Conservation (phyloP, 768 basidiomycete genomes). For the Lanmaoa rubissima region DNA sequence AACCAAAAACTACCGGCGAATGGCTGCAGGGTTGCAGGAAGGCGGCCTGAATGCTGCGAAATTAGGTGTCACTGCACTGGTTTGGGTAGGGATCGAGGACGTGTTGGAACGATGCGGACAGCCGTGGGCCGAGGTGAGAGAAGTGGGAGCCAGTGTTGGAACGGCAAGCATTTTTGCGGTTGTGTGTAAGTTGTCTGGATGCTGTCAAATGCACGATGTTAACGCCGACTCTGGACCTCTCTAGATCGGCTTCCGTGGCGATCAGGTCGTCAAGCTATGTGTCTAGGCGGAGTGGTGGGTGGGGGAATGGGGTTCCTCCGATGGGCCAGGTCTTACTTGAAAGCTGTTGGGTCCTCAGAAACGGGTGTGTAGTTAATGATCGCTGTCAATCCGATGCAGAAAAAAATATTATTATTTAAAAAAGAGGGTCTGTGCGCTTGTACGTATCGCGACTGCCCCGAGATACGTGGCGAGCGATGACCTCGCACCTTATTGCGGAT, state of each 20-base stretch:
- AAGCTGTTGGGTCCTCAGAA: slow-evolving; percentile 9
- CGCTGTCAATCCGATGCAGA: neutral
- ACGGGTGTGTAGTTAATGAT: neutral
- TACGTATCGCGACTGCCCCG: neutral
- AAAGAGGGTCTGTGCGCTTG: slow-evolving; percentile 11
- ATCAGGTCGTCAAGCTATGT: slow-evolving; percentile 44
- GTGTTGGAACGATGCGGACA: slow-evolving; percentile 36
- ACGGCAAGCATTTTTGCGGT: slow-evolving; percentile 58
- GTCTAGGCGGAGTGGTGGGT: slow-evolving; percentile 61
- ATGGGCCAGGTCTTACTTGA: slow-evolving; percentile 35
- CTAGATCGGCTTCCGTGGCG: slow-evolving; percentile 60
- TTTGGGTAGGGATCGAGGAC: slow-evolving; percentile 52
- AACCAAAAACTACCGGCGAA: slow-evolving; percentile 88
- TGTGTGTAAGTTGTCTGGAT: slow-evolving; percentile 43
- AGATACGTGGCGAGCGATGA: neutral
- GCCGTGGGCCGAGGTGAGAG: slow-evolving; percentile 43
- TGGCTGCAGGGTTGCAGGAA: slow-evolving; percentile 67
- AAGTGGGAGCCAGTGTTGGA: slow-evolving; percentile 63
- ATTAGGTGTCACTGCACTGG: slow-evolving; percentile 45
- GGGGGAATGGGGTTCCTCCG: slow-evolving; percentile 47
- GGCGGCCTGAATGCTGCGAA: slow-evolving; percentile 56
- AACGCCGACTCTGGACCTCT: slow-evolving; percentile 1
- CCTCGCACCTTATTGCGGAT: neutral
- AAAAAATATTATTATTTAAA: neutral
- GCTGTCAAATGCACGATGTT: neutral